phyloP scores from a whole-genome alignment of 2,329 filamentous ascomycete genomes.

The Alternaria infectoria region DNA sequence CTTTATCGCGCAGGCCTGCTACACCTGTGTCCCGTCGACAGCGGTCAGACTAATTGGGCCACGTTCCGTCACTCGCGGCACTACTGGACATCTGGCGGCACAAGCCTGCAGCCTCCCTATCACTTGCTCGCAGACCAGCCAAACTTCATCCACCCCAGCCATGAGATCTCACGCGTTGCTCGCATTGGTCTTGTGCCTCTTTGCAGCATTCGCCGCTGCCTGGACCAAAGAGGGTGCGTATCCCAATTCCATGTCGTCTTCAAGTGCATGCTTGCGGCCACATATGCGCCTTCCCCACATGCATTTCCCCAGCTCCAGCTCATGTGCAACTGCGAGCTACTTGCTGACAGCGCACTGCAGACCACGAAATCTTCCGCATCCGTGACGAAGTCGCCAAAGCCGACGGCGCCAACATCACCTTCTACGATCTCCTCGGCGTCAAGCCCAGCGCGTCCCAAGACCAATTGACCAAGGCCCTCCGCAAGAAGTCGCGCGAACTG shows the following conservation, averaged over 20 bases:
- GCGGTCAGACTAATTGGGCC: constrained; percentile 27
- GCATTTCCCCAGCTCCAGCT: constrained; percentile 20
- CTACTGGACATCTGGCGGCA: constrained; percentile 26
- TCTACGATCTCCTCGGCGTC: constrained; percentile 91
- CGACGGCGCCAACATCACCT: constrained; percentile 81
- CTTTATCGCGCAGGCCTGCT: constrained; percentile 12
- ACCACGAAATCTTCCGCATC: constrained; percentile 97
- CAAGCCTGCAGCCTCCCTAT: constrained; percentile 39
- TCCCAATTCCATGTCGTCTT: constrained; percentile 2
- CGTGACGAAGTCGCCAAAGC: constrained; percentile 80
- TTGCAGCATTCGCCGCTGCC: constrained; percentile 73
- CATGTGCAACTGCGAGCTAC: constrained; percentile 14
- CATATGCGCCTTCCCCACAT: constrained; percentile 16
- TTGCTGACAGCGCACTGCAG: constrained; percentile 55
- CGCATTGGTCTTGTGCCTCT: constrained; percentile 71
- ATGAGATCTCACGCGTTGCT: constrained; percentile 74
- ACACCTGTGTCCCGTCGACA: constrained; percentile 9
- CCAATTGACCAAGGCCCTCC: constrained; percentile 92
- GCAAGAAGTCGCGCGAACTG: constrained; percentile 79
- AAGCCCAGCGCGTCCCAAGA: constrained; percentile 75
- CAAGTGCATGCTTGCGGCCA: constrained; percentile 8
- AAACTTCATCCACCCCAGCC: constrained; percentile 41
- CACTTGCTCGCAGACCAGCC: constrained; percentile 25
- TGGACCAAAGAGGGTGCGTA: constrained; percentile 84
- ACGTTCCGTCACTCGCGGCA: constrained; percentile 33